phyloP scores from a whole-genome alignment of 2,329 filamentous ascomycete species.

The Alternaria triticimaculans region DNA sequence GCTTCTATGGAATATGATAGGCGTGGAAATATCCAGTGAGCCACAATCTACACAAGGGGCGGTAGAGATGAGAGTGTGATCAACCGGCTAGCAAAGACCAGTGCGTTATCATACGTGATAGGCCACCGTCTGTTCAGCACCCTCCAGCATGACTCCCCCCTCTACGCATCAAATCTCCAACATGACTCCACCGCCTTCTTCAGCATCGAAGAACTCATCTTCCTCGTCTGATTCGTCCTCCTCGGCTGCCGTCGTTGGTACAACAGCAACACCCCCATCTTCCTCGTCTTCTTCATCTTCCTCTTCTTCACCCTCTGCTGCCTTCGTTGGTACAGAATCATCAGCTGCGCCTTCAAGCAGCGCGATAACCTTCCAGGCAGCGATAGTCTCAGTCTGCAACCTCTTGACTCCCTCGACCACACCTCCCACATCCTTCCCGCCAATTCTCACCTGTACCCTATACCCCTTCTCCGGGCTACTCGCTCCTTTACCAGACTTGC shows the following conservation, averaged over 20 bases:
- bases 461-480: conserved; percentile 19
- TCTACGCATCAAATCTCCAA: conserved; percentile 1
- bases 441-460: conserved; percentile 46
- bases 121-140: background rate
- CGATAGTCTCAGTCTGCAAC: conserved; percentile 49
- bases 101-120: background rate
- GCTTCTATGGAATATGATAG: background rate
- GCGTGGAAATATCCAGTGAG: background rate
- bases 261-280: background rate
- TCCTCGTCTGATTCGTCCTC: conserved; percentile 14
- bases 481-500: background rate
- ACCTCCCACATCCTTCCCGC: conserved; percentile 40
- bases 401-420: conserved; percentile 42
- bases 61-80: background rate
- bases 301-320: conserved; percentile 14
- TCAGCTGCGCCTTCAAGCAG: conserved; percentile 24
- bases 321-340: background rate
- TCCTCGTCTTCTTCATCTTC: conserved; percentile 25
- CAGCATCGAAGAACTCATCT: conserved; percentile 26
- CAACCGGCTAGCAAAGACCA: background rate
- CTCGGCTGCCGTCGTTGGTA: background rate
- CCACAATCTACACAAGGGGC: background rate
- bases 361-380: conserved; percentile 42
- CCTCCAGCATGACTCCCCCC: background rate
- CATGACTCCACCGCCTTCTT: conserved; percentile 16